Base-by-base conservation (phyloP, 2,329 filamentous ascomycete species). In the Hypoxylon sp. region DNA sequence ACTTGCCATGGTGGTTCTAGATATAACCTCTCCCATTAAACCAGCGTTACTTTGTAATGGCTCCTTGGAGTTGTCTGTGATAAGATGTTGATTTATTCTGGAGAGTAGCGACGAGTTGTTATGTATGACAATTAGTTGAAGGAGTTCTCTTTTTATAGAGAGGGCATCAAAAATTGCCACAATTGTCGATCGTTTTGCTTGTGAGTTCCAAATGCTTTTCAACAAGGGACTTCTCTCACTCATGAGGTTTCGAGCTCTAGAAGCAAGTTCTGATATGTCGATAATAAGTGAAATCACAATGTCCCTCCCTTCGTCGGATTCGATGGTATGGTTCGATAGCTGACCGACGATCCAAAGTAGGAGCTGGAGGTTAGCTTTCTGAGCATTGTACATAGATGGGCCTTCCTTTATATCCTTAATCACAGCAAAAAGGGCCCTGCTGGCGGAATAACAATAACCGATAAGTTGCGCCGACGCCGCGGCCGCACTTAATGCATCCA, bases 401-500 rank as follows among this genome's bases (percentile, higher is more conserved):
- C 42, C 42, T 46, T 46, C 42, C 10, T 46, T 46, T 46, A 46
- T 46, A 46, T 22, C 19, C 19, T 46, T 46, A 10, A 46, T 19
- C 17, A 46, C 42, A 5, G n/a, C 42, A 19, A 46, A 9, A 6
- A 46, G 42, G 10, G 42, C 42, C n/a, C 17, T 46, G 19, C 13
- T 24, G 19, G 19, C 33, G 13, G 33, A 35, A 35, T 35, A 35
- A 35, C 33, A 35, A 9, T 35, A 35, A 35, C 33, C 33, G 33
- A 35, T 35, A 11, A 35, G 33, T 35, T 35, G 33, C 33, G 33
- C 33, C 33, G 33, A 35, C 33, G 33, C 33, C 33, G 33, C 33
- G 33, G 13, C 33, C 33, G 33, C 33, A 35, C 33, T 35, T 35
- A 35, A 11, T 35, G 33, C 33, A 9, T 35, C 33, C 33, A 35